Percentiles rank a stretch among this genome's conserved stretches.
Evolutionary conservation across 2,329 filamentous ascomycete species (phyloP).

Genomic region (Alternaria infectoria): DNA sequence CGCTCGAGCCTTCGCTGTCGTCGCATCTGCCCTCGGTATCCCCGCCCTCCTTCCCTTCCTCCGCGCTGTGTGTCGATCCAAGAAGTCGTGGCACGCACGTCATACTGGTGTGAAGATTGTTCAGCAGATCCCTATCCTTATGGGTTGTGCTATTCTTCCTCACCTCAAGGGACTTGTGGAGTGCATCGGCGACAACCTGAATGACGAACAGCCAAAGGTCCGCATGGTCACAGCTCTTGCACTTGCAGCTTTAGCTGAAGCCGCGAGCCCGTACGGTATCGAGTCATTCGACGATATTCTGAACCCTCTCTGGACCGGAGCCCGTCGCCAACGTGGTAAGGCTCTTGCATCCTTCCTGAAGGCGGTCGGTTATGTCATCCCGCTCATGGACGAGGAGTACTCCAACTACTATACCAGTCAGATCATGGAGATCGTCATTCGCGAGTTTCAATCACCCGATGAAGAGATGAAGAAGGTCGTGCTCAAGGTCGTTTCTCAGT

Average conservation of each 20-base stretch:
- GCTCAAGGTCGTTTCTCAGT: conserved; percentile 95
- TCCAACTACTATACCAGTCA: conserved; percentile 98
- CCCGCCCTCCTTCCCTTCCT: conserved; percentile 94
- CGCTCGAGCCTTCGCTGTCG: conserved; percentile 93
- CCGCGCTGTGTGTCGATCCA: conserved; percentile 92
- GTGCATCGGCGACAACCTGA: conserved; percentile 93
- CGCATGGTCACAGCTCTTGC: conserved; percentile 94
- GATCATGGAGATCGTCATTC: conserved; percentile 97
- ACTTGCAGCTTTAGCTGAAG: conserved; percentile 92
- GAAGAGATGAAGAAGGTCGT: conserved; percentile 99
- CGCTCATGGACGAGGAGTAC: conserved; percentile 99
- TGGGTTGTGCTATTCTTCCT: conserved; percentile 95
- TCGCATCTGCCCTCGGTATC: conserved; percentile 94
- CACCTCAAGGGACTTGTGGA: conserved; percentile 96
- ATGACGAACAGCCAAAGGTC: conserved; percentile 97
- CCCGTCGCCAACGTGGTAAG: conserved; percentile 94
- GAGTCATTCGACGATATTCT: conserved; percentile 98
- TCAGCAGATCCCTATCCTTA: conserved; percentile 97
- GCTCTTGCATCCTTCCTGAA: conserved; percentile 95
- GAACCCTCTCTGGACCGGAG: conserved; percentile 96
- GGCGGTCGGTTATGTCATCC: conserved; percentile 97
- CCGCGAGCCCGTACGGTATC: conserved; percentile 97
- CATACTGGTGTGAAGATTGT: conserved; percentile 99
- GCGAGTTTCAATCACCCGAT: conserved; percentile 95
- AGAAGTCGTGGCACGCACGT: conserved; percentile 98